Conservation (phyloP, 2,329 filamentous ascomycete genomes). For the Scedosporium minutisporum region DNA sequence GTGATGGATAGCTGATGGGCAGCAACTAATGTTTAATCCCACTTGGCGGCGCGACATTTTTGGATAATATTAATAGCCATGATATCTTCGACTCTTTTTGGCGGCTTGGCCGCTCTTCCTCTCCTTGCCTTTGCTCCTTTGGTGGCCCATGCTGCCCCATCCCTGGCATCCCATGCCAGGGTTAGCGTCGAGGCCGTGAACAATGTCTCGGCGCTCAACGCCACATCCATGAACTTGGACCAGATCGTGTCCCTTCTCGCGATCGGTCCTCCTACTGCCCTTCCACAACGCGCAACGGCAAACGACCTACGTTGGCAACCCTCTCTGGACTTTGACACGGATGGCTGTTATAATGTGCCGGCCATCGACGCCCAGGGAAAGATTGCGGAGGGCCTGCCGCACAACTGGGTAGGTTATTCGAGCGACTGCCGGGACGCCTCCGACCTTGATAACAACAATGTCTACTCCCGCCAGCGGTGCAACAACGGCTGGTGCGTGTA, state of each 20-base stretch:
- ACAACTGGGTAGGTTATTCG: constrained; percentile 17
- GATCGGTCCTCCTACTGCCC: constrained; percentile 11
- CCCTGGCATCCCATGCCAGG: neutral
- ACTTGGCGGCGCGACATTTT: too few species aligned
- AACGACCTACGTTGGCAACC: constrained; percentile 17
- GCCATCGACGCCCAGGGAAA: constrained; percentile 25
- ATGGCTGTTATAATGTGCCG: constrained; percentile 29
- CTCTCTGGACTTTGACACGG: constrained; percentile 22
- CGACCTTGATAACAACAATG: constrained; percentile 28
- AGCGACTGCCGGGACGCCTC: constrained; percentile 21
- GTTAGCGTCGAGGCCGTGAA: neutral
- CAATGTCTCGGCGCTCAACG: neutral
- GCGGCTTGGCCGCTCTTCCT: neutral
- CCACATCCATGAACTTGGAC: constrained; percentile 2
- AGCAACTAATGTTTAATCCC: too few species aligned
- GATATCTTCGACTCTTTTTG: too few species aligned
- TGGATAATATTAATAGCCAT: too few species aligned
- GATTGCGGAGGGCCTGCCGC: constrained; percentile 20
- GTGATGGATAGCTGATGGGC: too few species aligned
- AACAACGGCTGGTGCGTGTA: constrained; percentile 34
- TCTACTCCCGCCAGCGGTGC: constrained; percentile 31
- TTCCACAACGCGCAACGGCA: constrained; percentile 13
- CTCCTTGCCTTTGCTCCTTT: neutral
- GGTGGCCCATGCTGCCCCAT: neutral
- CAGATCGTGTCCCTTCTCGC: neutral